These are phyloP conservation scores for Murraya koenigii DNA, from an alignment of 345 rosid genomes.

Conservation along the genomic window DNA sequence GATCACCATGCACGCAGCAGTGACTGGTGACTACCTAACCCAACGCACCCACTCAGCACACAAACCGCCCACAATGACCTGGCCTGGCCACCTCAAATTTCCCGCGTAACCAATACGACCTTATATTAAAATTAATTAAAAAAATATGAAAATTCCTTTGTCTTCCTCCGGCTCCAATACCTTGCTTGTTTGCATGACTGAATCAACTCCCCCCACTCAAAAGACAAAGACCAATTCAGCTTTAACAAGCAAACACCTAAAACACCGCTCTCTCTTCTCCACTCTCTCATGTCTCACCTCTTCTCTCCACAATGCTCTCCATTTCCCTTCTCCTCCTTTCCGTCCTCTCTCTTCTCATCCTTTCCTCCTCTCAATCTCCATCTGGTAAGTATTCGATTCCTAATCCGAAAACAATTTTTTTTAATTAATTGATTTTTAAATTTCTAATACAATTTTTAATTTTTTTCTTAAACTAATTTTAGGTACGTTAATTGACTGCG, in stretches of 20 bases:
- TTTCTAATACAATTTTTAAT: neutral
- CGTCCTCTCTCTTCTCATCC: slow-evolving; percentile 20
- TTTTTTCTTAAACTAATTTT: neutral
- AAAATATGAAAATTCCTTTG: slow-evolving; percentile 28
- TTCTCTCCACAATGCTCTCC: slow-evolving; percentile 28
- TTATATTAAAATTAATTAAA: neutral
- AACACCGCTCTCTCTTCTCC: neutral
- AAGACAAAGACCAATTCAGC: slow-evolving; percentile 42
- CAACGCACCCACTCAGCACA: slow-evolving; percentile 1
- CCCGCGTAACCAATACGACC: slow-evolving; percentile 42
- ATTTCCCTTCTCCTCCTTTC: slow-evolving; percentile 16
- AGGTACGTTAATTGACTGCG: slow-evolving; percentile 78
- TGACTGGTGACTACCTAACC: neutral
- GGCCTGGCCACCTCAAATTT: slow-evolving; percentile 23
- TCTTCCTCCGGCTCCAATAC: slow-evolving; percentile 40
- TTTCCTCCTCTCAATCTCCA: slow-evolving; percentile 42
- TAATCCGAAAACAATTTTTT: neutral
- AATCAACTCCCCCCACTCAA: slow-evolving; percentile 26
- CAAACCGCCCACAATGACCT: slow-evolving; percentile 25
- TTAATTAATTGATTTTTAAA: neutral
- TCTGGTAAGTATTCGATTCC: slow-evolving; percentile 29
- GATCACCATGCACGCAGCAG: no score
- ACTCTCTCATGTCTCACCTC: slow-evolving; percentile 16
- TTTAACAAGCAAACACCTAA: neutral
- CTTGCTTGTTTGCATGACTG: slow-evolving; percentile 40